Evolutionary conservation across 1,284 basidiomycete species (phyloP).

Genomic region (Rhodotorula sp.): DNA sequence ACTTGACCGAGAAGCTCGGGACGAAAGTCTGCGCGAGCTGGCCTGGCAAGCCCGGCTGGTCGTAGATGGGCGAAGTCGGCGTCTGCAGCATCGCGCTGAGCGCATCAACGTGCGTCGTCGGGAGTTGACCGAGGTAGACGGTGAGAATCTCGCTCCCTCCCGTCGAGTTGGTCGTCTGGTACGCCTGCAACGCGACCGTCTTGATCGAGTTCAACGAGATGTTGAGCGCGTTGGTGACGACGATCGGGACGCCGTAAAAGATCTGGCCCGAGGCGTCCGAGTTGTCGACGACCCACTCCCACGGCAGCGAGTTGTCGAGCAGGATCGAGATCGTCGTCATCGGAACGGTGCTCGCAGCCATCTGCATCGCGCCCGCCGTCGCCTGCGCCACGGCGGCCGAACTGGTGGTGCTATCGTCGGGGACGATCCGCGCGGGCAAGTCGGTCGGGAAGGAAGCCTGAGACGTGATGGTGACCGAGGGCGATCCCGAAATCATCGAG

Average conservation of each 20-base stretch:
- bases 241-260: constrained; percentile 40
- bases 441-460: constrained; percentile 37
- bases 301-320: constrained; percentile 38
- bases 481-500: constrained; percentile 29
- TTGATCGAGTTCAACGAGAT: constrained; percentile 24
- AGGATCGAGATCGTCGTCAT: constrained; percentile 40
- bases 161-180: constrained; percentile 28
- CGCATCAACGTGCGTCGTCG: constrained; percentile 33
- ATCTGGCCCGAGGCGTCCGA: constrained; percentile 43
- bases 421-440: constrained; percentile 35
- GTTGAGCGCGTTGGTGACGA: constrained; percentile 37
- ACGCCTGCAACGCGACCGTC: constrained; percentile 41
- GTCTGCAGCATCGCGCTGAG: constrained; percentile 38
- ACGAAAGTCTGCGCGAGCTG: constrained; percentile 39
- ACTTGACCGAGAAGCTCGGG: constrained; percentile 37
- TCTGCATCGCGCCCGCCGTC: background rate
- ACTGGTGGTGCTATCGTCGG: background rate
- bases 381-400: constrained; percentile 1
- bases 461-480: constrained; percentile 36
- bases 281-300: constrained; percentile 41
- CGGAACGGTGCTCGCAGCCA: constrained; percentile 9
- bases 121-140: constrained; percentile 38
- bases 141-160: constrained; percentile 36
- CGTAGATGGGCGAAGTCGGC: constrained; percentile 36
- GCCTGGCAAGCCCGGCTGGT: constrained; percentile 26